phyloP scores from a whole-genome alignment of 345 rosid species.

The Gossypium ekmanianum region DNA sequence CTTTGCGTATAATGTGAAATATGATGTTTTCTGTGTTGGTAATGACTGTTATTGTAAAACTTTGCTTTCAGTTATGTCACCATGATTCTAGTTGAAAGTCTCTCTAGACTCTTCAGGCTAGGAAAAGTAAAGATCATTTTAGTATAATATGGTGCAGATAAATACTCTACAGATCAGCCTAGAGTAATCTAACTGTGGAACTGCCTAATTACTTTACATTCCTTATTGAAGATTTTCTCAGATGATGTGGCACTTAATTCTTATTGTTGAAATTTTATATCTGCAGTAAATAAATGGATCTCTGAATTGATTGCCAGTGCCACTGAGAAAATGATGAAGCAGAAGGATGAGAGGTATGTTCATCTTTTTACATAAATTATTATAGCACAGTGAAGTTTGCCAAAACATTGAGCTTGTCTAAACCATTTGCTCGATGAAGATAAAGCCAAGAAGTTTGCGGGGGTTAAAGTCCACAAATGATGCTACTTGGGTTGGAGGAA shows the following conservation, averaged over 20 bases:
- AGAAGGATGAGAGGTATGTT: conserved; percentile 87
- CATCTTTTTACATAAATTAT: conserved; percentile 6
- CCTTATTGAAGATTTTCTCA: conserved; percentile 3
- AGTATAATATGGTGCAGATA: conserved; percentile 5
- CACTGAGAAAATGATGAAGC: conserved; percentile 93
- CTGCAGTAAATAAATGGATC: conserved; percentile 89
- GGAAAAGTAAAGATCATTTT: background rate
- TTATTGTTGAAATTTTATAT: conserved; percentile 9
- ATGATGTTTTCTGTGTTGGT: background rate
- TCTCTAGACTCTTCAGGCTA: background rate
- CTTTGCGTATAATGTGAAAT: background rate
- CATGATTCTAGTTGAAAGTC: background rate
- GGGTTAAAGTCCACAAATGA: background rate
- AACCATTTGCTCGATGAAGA: background rate
- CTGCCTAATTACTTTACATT: background rate
- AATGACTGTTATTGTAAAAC: background rate
- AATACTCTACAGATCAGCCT: background rate
- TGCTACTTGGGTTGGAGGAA: background rate
- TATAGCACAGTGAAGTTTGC: background rate
- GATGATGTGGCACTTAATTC: background rate
- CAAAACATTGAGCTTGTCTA: background rate
- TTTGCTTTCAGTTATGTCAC: background rate
- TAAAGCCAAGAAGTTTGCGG: background rate
- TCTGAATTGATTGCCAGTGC: conserved; percentile 77
- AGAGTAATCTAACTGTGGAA: background rate